Evolutionary conservation across 495 filamentous ascomycete species (phyloP), one percentile per base, ranked within the genome.

Genomic region (Annulohypoxylon maeteangense): DNA sequence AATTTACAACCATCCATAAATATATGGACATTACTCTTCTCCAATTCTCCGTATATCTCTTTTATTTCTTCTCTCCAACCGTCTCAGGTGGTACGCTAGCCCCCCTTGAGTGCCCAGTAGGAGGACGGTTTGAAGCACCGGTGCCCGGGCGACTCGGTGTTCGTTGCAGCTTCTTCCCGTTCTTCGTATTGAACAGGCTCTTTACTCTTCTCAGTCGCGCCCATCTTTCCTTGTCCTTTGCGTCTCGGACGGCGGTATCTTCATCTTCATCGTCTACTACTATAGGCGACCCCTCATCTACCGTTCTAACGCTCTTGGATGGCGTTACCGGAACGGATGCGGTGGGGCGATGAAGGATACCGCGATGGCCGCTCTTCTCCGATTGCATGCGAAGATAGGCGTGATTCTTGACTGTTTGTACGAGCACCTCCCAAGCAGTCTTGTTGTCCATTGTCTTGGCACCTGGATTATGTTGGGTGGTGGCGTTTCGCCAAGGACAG

Each of bases 401-500:
- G 61, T 82, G 80, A 56, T 86, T 85, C 62, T 81, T 76, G 57
- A 85, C 57, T 10, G 78, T 79, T 58, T 77, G 67, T n/a, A 81
- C 74, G 1, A 86, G 74, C 0, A 85, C 72, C 59, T 84, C 80
- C 83, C 83, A 85, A 6, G 74, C 81, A 0, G 83, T 76, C 58
- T 80, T 77, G 47, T 76, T 77, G 48, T 74, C 74, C 1, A 69
- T 34, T 6, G 61, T 68, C 32, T 69, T 72, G 40, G 75, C 74
- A 6, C 79, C 83, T 14, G 82, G 76, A 50, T 82, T 84, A 25
- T 80, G 77, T 76, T 95, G 92, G 8, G 87, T 82, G 0, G 75
- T 66, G 12, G 85, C 78, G 71, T 89, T 91, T 70, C 91, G 83
- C 92, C 92, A 95, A 3, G 92, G 92, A 71, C 92, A 95, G 76